Conservation (phyloP, 148 eudicot genomes). For the Vaccinium darrowii region DNA sequence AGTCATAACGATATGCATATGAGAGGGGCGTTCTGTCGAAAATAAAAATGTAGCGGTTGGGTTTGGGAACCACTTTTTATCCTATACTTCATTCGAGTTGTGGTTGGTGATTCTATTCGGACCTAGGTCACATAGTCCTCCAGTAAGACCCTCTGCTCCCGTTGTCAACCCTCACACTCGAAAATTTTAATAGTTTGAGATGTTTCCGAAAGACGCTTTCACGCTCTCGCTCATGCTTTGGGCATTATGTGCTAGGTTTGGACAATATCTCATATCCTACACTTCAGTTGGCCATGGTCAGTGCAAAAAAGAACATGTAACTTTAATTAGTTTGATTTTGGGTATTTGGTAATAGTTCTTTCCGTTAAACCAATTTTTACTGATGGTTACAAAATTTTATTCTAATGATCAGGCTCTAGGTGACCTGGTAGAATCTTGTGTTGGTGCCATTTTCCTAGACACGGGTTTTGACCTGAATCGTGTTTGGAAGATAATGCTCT, state of each 20-base stretch:
- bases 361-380: neutral
- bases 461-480: slow-evolving; percentile 69
- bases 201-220: neutral
- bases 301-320: neutral
- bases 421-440: slow-evolving; percentile 88
- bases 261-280: neutral
- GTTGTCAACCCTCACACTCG: neutral
- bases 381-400: neutral
- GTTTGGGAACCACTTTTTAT: neutral
- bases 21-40: neutral
- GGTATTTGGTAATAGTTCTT: neutral
- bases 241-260: neutral
- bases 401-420: slow-evolving; percentile 71
- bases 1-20: neutral
- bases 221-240: neutral
- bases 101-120: neutral
- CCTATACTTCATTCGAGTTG: neutral
- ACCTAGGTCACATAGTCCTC: neutral
- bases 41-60: neutral
- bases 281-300: slow-evolving; percentile 2
- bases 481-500: slow-evolving; percentile 71
- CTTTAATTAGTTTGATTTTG: neutral
- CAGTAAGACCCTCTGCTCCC: neutral
- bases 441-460: slow-evolving; percentile 89
- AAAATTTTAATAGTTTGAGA: neutral